Evolutionary conservation across 805 yeast species (phyloP), one percentile per base, ranked within the genome.

Genomic region (Candida bentonensis): DNA sequence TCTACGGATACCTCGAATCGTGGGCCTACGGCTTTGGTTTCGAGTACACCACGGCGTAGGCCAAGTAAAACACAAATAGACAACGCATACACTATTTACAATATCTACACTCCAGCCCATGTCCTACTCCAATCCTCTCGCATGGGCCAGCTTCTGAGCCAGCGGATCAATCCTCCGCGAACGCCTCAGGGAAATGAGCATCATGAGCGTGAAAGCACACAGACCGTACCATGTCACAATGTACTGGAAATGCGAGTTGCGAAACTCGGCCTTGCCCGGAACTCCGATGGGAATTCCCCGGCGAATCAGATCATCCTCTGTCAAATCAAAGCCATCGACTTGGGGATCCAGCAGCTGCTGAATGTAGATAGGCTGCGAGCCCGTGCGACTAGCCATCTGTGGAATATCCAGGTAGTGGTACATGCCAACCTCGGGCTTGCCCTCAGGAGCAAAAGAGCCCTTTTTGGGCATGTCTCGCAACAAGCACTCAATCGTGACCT

Each of bases 161-260:
- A 47, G 22, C 1, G 57, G 47, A 25, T 51, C 53, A n/a, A 27
- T 33, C 1, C 53, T 44, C 15, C 63, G 57, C 55, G 73, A 75
- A 49, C 63, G 68, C 46, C 79, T 51, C 17, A 79, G 73, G 23
- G 73, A 57, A 22, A 70, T 51, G 26, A 92, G 69, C 62, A 86
- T 73, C 26, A 81, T 74, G 0, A 87, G 54, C 28, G 95, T 81
- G 30, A 84, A 73, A 34, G 82, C 54, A 1, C 87, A 77, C 39
- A 89, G 72, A 0, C 96, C 95, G 60, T 84, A 89, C 98, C 98
- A 92, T 0, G 98, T 92, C 20, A 86, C 76, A 56, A 92, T 65
- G 60, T 92, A 92, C 60, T 89, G 95, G 60, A 88, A 64, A 58
- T 92, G 98, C 57, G 87, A 86, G 60, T 92, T 92, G 48, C 82